Evolutionary conservation across 2,329 filamentous ascomycete genomes (phyloP).

Genomic region (Zasmidium angulare): DNA sequence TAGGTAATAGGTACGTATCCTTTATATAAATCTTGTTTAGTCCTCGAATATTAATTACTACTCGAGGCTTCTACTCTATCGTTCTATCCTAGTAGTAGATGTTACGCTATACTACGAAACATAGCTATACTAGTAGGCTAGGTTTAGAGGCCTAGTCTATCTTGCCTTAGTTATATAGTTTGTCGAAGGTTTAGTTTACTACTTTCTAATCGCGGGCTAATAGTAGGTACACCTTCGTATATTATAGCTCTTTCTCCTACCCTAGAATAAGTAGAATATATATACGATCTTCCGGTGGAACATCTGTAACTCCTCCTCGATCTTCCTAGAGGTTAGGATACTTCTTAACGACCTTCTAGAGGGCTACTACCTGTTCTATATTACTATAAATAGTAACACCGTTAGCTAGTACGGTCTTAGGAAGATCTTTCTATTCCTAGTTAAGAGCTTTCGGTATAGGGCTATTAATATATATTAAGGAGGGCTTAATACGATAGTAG

Average conservation of each 20-base stretch:
- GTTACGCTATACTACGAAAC: background rate
- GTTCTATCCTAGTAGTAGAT: background rate
- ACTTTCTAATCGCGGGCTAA: background rate
- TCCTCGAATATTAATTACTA: background rate
- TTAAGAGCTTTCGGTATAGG: too few species aligned
- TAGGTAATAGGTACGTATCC: background rate
- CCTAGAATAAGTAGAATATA: background rate
- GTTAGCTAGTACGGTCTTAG: background rate
- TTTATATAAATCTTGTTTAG: background rate
- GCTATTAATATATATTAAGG: background rate
- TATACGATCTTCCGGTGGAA: background rate
- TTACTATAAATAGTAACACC: background rate
- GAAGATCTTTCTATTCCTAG: too few species aligned
- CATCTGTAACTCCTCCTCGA: background rate
- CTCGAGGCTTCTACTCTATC: background rate
- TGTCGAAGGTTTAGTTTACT: background rate
- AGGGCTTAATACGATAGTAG: background rate
- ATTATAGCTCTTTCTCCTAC: background rate
- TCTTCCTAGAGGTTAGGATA: background rate
- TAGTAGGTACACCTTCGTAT: background rate
- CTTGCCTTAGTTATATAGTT: background rate
- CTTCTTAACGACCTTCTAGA: background rate
- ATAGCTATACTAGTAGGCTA: background rate
- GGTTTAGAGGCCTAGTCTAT: background rate
- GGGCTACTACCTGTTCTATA: background rate